Evolutionary conservation across 2,329 filamentous ascomycete genomes (phyloP).

Genomic region (Botrytis pseudocinerea): DNA sequence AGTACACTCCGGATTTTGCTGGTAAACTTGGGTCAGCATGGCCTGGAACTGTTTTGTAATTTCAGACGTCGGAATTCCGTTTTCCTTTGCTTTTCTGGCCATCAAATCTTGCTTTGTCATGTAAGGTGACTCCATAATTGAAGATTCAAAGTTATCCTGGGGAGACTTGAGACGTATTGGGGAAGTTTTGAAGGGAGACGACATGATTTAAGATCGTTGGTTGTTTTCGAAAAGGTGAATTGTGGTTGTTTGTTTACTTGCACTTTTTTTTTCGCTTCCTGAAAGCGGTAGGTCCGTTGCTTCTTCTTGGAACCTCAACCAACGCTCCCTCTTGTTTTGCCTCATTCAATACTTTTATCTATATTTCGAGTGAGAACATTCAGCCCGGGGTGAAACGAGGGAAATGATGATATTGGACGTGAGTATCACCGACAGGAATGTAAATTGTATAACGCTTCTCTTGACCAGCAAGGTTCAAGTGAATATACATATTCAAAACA

Average conservation of each 20-base stretch:
- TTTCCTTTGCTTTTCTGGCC: conserved; percentile 21
- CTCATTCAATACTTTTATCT: background rate
- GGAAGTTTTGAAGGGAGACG: background rate
- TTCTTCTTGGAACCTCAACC: background rate
- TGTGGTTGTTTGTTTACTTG: background rate
- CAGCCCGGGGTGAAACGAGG: background rate
- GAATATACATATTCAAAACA: too few species aligned
- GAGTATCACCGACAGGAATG: background rate
- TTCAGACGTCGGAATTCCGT: conserved; percentile 8
- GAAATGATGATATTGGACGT: background rate
- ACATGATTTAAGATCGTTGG: background rate
- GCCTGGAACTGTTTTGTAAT: conserved; percentile 7
- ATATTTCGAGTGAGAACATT: background rate
- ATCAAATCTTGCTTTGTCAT: conserved; percentile 16
- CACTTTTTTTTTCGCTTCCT: background rate
- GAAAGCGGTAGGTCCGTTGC: conserved; percentile 9
- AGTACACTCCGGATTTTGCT: background rate
- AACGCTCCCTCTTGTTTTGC: background rate
- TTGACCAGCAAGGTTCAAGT: background rate
- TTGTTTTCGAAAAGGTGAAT: background rate
- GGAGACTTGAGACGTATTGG: background rate
- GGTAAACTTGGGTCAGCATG: conserved; percentile 5
- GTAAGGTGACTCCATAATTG: conserved; percentile 4
- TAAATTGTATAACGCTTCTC: background rate
- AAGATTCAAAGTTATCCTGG: background rate